Base-by-base conservation (phyloP, 768 basidiomycete species). In the Tricholoma terreum region DNA sequence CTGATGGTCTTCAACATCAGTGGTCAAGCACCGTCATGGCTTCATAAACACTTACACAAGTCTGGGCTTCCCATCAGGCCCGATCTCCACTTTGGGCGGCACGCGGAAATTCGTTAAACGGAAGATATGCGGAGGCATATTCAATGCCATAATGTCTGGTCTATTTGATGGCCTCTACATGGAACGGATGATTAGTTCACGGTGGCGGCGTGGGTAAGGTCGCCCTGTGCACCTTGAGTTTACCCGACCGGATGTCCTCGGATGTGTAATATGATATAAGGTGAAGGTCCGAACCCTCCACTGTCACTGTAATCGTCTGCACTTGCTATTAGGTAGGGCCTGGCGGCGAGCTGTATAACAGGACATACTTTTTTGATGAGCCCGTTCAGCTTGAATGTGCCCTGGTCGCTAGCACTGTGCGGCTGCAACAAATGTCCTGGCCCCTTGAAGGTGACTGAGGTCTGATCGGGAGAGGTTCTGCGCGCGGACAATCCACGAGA, bases 261-360 rank as follows among this genome's bases (percentile, higher is more conserved):
- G 87, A 81, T 6, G 86, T 86, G 69, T 91, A 93, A 75, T 94
- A 93, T 14, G 89, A 89, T 59, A 93, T 84, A 59, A 92, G 80
- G 67, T 93, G 91, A 51, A 92, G 83, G 73, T 90, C 85, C 50
- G 85, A 87, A 12, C 86, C 86, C 59, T 90, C 87, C 55, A 90
- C 84, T 36, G 83, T 84, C 50, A 92, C 86, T 8, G 91, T 92
- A 65, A 92, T 91, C n/a, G 90, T 92, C 90, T 93, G 69, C 35
- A 46, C 27, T 34, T 6, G 22, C 55, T 35, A 56, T 52, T 21
- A 54, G 43, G 27, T n/a, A 27, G 9, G 36, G 54, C 52, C 27
- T 42, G 42, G 50, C 27, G 57, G 49, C 22, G 34, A 33, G 27
- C 21, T 9, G 19, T 48, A 55, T 27, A 45, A 31, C 12, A 54